These are phyloP conservation scores for Thuja plicata DNA, from an alignment of 83 land plant genomes.

Conservation along the genomic window DNA sequence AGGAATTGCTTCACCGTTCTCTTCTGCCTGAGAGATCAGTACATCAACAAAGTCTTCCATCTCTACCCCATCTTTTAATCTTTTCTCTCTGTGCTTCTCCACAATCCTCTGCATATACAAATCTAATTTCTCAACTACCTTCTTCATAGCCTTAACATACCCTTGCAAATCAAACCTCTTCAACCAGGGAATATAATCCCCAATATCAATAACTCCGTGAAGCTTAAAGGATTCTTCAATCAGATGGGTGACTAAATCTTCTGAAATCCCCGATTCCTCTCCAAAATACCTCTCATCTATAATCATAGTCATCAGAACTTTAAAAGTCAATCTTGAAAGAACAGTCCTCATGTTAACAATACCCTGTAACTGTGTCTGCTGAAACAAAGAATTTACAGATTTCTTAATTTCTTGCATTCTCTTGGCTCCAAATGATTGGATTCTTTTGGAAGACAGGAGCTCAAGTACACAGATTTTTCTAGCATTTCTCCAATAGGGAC, in stretches of 20 bases:
- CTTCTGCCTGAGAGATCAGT: no score
- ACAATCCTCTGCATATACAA: no score
- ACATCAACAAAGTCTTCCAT: not conserved
- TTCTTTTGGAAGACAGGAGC: not conserved
- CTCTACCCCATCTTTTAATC: not conserved
- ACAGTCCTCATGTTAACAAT: not conserved
- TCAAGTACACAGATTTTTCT: not conserved
- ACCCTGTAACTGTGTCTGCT: no score
- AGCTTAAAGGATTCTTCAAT: no score
- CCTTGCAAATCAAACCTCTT: slow-evolving; percentile 13
- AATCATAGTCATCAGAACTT: not conserved
- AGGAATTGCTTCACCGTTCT: no score
- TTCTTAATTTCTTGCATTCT: not conserved
- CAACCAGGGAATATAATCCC: not conserved
- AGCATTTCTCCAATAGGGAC: not conserved
- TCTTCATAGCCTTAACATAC: slow-evolving; percentile 6
- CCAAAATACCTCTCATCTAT: no score
- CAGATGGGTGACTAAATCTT: no score
- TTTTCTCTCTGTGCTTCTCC: not conserved
- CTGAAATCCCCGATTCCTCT: no score
- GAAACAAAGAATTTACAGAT: not conserved
- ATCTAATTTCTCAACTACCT: no score
- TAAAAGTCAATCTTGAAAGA: not conserved
- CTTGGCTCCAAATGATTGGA: not conserved
- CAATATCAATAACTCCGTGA: no score